Conservation (phyloP, 495 filamentous ascomycete genomes). For the Mycothermus thermophilus region DNA sequence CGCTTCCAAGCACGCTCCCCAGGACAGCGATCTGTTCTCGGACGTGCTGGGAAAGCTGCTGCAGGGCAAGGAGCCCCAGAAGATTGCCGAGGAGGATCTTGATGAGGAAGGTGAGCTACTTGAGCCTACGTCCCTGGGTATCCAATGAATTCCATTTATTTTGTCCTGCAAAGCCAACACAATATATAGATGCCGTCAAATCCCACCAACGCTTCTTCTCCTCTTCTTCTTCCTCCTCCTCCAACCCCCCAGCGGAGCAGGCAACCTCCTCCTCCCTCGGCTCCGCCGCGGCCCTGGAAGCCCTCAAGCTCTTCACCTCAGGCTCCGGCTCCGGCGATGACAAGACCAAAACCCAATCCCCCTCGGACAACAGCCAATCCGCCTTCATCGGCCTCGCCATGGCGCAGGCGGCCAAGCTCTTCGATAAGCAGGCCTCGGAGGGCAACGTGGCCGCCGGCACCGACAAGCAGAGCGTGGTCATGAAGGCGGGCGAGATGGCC, state of each 20-base stretch:
- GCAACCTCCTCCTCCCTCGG: constrained; percentile 37
- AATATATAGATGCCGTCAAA: constrained; percentile 38
- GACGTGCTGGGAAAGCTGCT: constrained; percentile 33
- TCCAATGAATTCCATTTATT: no score
- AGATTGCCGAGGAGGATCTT: constrained; percentile 38
- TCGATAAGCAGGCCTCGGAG: constrained; percentile 33
- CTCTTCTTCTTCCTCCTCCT: constrained; percentile 1
- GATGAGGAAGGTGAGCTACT: constrained; percentile 39
- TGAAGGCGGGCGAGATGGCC: constrained; percentile 41
- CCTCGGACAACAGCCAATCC: constrained; percentile 16
- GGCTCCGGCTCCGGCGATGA: constrained; percentile 16
- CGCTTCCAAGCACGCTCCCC: constrained; percentile 36
- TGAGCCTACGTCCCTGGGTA: neutral
- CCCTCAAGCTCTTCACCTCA: constrained; percentile 48
- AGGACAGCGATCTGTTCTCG: constrained; percentile 39
- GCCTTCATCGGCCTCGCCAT: constrained; percentile 41
- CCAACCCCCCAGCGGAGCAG: neutral
- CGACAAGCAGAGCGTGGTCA: constrained; percentile 38
- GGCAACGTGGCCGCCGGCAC: constrained; percentile 31
- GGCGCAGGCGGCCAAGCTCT: constrained; percentile 39
- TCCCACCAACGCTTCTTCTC: constrained; percentile 43
- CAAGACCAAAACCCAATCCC: neutral
- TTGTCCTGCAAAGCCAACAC: no score
- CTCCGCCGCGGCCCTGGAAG: constrained; percentile 52
- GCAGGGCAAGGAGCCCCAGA: constrained; percentile 28